Base-by-base conservation (phyloP, 805 yeast genomes). In the Candida stauntonica region DNA sequence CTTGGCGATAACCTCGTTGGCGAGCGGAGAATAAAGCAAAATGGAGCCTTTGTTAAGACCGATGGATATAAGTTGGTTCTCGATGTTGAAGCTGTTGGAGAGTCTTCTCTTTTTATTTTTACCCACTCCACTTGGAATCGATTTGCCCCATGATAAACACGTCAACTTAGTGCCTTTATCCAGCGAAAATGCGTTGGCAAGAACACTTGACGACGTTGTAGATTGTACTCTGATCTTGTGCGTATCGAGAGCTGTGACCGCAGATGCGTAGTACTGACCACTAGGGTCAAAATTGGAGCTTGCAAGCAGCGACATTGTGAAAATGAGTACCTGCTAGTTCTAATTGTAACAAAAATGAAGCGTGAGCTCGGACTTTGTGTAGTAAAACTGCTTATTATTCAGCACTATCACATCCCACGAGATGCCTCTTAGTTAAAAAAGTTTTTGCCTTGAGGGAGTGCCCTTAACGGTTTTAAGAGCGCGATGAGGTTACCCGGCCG, bases 151-250 rank as follows among this genome's bases (percentile, higher is more conserved):
- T 5, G 64, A 51, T 35, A 83, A 40, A 24, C 64, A 62, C n/a
- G 75, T 68, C 26, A 75, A 64, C 48, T 66, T 64, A 27, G 66
- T 59, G 21, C 73, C 70, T 54, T 74, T 75, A 29, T 73, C 81
- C 18, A 81, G 62, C 12, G 68, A 66, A 50, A 73, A 72, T 16
- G 75, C 77, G 26, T 69, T 61, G 47, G 71, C 68, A 21, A 75
- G 54, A 5, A 45, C 37, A 5, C 66, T 56, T 24, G 64, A 49
- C 13, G 69, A 57, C 19, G 63, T 68, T 9, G 75, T 67, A 15
- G 82, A 70, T 52, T 79, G 81, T 3, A 83, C 84, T 40, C 79
- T 68, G 27, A 86, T 63, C 47, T 78, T 77, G 52, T 83, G 91
- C 5, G 79, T 67, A 57, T 85, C 91, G 42, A 86, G 70, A 2